phyloP scores from a whole-genome alignment of 805 yeast genomes.

The Candida ponderosae region DNA sequence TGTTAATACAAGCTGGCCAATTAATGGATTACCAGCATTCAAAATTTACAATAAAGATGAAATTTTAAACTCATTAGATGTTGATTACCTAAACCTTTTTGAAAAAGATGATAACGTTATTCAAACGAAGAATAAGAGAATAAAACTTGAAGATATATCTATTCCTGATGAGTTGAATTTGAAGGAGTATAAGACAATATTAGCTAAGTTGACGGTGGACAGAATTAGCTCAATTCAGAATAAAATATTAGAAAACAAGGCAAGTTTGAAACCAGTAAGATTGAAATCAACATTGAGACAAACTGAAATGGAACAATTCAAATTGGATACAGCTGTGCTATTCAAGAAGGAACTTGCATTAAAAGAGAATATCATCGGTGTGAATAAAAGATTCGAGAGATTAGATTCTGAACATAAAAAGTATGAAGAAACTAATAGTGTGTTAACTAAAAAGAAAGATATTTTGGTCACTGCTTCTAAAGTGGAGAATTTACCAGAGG shows the following conservation, averaged over 20 bases:
- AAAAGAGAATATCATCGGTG: conserved; percentile 11
- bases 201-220: conserved; percentile 30
- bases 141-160: conserved; percentile 8
- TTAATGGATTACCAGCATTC: conserved; percentile 8
- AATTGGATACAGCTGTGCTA: conserved; percentile 30
- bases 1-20: conserved; percentile 2
- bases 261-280: conserved; percentile 20
- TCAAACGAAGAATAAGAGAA: conserved; percentile 7
- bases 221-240: conserved; percentile 22
- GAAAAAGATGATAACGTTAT: conserved; percentile 10
- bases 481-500: conserved; percentile 21
- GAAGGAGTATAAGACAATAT: conserved; percentile 26
- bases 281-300: conserved; percentile 33
- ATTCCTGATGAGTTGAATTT: conserved; percentile 15
- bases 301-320: conserved; percentile 28
- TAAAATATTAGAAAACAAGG: conserved; percentile 14
- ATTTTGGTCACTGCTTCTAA: conserved; percentile 1
- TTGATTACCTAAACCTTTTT: conserved; percentile 8
- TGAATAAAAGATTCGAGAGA: conserved; percentile 14
- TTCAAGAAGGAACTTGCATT: conserved; percentile 24
- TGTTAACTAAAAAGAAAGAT: conserved; percentile 2
- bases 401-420: conserved; percentile 13
- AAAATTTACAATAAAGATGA: conserved; percentile 9
- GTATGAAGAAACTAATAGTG: conserved; percentile 5
- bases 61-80: conserved; percentile 13